Evolutionary conservation across 768 basidiomycete genomes (phyloP), one percentile per base, ranked within the genome.

Genomic region (Mycena rosella): DNA sequence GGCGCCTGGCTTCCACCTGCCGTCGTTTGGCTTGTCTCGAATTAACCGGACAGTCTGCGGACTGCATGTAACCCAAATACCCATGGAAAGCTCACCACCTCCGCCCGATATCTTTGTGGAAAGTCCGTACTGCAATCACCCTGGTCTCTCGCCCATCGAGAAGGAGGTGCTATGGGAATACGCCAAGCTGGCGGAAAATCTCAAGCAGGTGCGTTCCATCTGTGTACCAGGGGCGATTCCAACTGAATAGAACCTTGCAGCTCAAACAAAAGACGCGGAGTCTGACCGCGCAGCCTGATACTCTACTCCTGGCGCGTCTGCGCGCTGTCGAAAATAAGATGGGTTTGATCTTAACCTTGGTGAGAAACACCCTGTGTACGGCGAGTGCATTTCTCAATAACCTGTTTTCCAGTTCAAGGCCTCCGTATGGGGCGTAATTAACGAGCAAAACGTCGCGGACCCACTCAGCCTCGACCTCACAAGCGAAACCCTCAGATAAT

Each of bases 391-490:
- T 6, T n/a, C 34, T 54, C 18, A 54, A 4, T 11, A 17, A 14
- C 9, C 8, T 32, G n/a, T n/a, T 53, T 11, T 55, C 10, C 27
- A 68, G 95, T 98, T 96, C 88, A 96, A 98, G 81, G 96, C 93
- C 0, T 97, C 96, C 11, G 95, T 97, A 0, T 98, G 96, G 95
- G 94, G 92, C 15, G 92, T 96, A 59, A 91, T 98, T 76, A 94
- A 92, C 76, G 91, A 94, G 73, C 91, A 93, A 72, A 86, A 87
- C n/a, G 78, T 79, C 30, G 75, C 78, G 40, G 78, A 54, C 26
- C 53, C 32, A 15, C 65, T 36, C n/a, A 60, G 67, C 24, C 74
- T 80, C 56, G 75, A 72, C 59, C 49, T 57, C 5, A 48, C 54
- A 24, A 36, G 22, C 26, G 62, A 63, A 9, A 55, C 63, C 3